Evolutionary conservation across 352 stramenopile species (phyloP).

Genomic region (Globisporangium nunn): DNA sequence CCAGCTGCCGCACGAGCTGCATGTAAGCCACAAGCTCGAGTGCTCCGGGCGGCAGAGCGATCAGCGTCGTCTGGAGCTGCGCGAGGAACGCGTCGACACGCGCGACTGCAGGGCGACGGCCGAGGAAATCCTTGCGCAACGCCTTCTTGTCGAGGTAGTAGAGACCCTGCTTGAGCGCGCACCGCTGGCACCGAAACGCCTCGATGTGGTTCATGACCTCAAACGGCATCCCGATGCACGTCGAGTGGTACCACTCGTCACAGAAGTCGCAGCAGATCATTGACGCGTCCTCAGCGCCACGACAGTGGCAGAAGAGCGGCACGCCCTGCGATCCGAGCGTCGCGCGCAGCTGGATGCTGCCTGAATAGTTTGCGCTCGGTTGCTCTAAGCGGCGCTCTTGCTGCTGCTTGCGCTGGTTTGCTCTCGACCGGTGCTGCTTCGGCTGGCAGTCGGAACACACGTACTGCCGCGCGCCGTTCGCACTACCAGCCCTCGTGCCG

Average conservation of each 20-base stretch:
- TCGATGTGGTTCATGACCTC: slow-evolving; percentile 55
- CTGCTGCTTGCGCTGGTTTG: background rate
- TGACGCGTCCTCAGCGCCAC: slow-evolving; percentile 44
- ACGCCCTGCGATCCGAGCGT: slow-evolving; percentile 16
- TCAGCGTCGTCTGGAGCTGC: slow-evolving; percentile 44
- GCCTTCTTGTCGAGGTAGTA: slow-evolving; percentile 66
- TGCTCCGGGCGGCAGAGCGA: slow-evolving; percentile 47
- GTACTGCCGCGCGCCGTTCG: slow-evolving; percentile 8
- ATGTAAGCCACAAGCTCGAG: slow-evolving; percentile 50
- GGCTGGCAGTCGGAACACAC: slow-evolving; percentile 18
- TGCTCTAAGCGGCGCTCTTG: background rate
- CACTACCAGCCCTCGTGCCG: background rate
- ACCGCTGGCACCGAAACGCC: slow-evolving; percentile 65
- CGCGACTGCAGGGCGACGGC: slow-evolving; percentile 38
- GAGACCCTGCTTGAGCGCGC: slow-evolving; percentile 53
- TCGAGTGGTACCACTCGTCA: slow-evolving; percentile 81
- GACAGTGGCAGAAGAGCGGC: slow-evolving; percentile 67
- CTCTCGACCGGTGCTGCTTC: background rate
- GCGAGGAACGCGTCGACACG: slow-evolving; percentile 46
- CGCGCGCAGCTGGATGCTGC: slow-evolving; percentile 20
- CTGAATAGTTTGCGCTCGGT: background rate
- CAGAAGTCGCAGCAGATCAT: slow-evolving; percentile 88
- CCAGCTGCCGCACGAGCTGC: slow-evolving; percentile 2
- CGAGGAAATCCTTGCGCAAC: slow-evolving; percentile 31
- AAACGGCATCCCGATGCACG: slow-evolving; percentile 56